Percentiles rank a stretch among this genome's conserved stretches.
Conservation (phyloP, 345 rosid species). For the Brassica nigra region DNA sequence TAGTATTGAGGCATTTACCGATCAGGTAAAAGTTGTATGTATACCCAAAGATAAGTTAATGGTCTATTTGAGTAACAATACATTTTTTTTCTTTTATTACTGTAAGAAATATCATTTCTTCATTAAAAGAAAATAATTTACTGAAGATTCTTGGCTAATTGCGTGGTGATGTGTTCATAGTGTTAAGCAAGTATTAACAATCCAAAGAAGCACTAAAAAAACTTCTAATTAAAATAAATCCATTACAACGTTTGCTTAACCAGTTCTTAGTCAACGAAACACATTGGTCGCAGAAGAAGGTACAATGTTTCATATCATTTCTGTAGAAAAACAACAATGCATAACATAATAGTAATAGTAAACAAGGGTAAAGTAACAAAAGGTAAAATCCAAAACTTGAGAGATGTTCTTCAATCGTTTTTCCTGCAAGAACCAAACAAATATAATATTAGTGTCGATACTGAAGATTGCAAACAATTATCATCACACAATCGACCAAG, state of each 20-base stretch:
- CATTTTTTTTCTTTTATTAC: not conserved
- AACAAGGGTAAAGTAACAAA: not conserved
- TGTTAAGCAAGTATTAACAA: too few relatives aligned
- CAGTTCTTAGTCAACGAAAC: not conserved
- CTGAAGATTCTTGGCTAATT: not conserved
- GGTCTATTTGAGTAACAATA: not conserved
- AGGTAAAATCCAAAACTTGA: slow-evolving; percentile 33
- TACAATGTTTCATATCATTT: not conserved
- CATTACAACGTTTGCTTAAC: not conserved
- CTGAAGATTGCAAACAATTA: not conserved
- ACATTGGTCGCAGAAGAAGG: not conserved
- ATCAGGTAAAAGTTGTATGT: slow-evolving; percentile 24
- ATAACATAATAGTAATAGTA: slow-evolving; percentile 22
- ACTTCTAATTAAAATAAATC: not conserved
- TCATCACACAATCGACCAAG: not conserved
- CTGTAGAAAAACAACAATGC: slow-evolving; percentile 22
- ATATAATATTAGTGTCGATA: not conserved
- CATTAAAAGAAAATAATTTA: not conserved
- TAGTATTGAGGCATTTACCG: slow-evolving; percentile 21
- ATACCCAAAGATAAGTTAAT: not conserved
- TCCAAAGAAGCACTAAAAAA: not conserved
- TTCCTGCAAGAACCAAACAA: slow-evolving; percentile 7
- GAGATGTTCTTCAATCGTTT: slow-evolving; percentile 11
- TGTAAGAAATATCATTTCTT: not conserved
- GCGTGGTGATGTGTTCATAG: too few relatives aligned